Conservation (phyloP, 495 filamentous ascomycete genomes). For the Aspergillus bridgeri region DNA sequence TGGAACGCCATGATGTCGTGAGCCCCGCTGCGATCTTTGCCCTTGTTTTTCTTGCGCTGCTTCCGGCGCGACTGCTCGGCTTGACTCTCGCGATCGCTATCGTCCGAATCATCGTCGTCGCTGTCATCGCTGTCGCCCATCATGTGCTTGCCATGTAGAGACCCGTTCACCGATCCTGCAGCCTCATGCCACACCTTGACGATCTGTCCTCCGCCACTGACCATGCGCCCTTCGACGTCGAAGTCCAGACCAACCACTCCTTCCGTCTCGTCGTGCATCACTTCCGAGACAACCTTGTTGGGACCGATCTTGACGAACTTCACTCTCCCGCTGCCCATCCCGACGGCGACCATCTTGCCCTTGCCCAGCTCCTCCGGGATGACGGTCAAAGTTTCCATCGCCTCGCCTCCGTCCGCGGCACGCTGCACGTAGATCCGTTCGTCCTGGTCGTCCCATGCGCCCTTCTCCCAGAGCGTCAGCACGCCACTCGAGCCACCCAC, state of each 20-base stretch:
- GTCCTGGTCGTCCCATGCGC: constrained; percentile 91
- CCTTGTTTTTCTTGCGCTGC: constrained; percentile 58
- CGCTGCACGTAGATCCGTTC: constrained; percentile 73
- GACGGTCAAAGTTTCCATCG: constrained; percentile 65
- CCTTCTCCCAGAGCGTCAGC: constrained; percentile 88
- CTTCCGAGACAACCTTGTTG: constrained; percentile 56
- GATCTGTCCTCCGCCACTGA: constrained; percentile 76
- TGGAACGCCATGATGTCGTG: constrained; percentile 61
- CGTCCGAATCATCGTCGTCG: constrained; percentile 36
- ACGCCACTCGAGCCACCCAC: constrained; percentile 78
- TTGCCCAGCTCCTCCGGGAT: constrained; percentile 63
- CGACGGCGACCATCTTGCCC: constrained; percentile 68
- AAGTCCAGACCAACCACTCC: constrained; percentile 75
- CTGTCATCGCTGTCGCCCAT: constrained; percentile 44
- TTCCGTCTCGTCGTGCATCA: constrained; percentile 81
- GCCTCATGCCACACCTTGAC: constrained; percentile 83
- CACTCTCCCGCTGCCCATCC: constrained; percentile 67
- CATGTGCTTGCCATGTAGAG: constrained; percentile 33
- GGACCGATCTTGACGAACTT: constrained; percentile 53
- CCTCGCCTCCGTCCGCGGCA: constrained; percentile 56
- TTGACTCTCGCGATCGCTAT: constrained; percentile 37
- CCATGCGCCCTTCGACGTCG: constrained; percentile 77
- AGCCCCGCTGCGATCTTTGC: constrained; percentile 48
- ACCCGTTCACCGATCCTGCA: constrained; percentile 37
- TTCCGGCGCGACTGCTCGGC: constrained; percentile 42